phyloP scores from a whole-genome alignment of 768 basidiomycete species.

The Suillus luteus region DNA sequence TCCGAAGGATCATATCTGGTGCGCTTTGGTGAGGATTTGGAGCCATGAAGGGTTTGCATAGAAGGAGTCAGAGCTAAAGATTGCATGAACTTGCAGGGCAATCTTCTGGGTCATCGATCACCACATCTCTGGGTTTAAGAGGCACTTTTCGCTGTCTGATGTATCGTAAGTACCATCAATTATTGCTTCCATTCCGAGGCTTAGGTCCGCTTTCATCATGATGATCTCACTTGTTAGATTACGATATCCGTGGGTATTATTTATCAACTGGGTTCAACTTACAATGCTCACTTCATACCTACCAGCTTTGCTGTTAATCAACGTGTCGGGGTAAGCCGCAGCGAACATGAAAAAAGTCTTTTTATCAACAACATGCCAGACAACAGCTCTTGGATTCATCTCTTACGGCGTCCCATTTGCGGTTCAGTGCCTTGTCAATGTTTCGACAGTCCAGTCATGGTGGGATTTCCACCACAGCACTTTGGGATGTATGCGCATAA shows the following conservation, averaged over 20 bases:
- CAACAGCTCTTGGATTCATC: conserved; percentile 49
- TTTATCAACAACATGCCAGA: conserved; percentile 14
- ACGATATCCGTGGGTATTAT: conserved; percentile 38
- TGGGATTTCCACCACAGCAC: conserved; percentile 85
- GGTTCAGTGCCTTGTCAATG: conserved; percentile 66
- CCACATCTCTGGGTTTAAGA: conserved; percentile 62
- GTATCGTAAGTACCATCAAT: conserved; percentile 53
- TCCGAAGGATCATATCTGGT: conserved; percentile 62
- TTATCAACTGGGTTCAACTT: neutral
- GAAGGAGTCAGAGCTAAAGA: neutral
- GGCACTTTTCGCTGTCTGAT: conserved; percentile 79
- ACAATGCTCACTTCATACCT: neutral
- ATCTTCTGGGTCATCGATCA: conserved; percentile 58
- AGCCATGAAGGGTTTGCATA: no score
- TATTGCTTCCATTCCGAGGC: neutral
- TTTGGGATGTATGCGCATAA: conserved; percentile 28
- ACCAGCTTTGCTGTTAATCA: conserved; percentile 66
- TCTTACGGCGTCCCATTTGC: conserved; percentile 57
- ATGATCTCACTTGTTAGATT: conserved; percentile 31
- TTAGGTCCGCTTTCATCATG: conserved; percentile 11
- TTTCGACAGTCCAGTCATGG: conserved; percentile 72
- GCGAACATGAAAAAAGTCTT: neutral
- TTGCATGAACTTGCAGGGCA: conserved; percentile 41
- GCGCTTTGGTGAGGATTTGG: conserved; percentile 53
- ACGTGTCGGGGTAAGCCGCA: conserved; percentile 55